phyloP scores from a whole-genome alignment of 148 eudicot species.

The Linanthus parryae region DNA sequence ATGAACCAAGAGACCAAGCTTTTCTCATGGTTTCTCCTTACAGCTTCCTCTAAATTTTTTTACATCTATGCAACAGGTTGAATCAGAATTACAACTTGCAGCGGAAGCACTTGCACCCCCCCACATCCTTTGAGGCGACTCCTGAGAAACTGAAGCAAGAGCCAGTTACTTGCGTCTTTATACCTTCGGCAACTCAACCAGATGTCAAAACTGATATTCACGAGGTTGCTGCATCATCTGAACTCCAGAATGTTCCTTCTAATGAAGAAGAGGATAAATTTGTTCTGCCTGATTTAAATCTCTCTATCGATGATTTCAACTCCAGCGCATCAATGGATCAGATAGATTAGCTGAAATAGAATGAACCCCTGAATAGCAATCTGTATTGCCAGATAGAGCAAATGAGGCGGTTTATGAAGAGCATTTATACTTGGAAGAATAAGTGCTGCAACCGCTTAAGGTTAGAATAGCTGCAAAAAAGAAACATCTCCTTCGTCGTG shows the following conservation, averaged over 20 bases:
- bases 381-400: too few species aligned
- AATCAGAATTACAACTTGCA: constrained; percentile 5
- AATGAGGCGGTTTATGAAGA: too few species aligned
- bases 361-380: background rate
- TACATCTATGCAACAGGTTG: constrained; percentile 19
- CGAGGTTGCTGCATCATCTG: background rate
- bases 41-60: too few species aligned
- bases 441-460: too few species aligned
- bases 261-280: constrained; percentile 11
- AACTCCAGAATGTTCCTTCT: too few species aligned
- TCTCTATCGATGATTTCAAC: constrained; percentile 14
- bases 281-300: constrained; percentile 40
- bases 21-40: too few species aligned
- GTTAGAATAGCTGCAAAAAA: too few species aligned
- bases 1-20: too few species aligned
- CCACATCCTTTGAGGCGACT: constrained; percentile 9
- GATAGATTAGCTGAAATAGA: background rate
- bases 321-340: background rate
- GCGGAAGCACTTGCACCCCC: background rate
- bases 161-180: background rate
- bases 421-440: too few species aligned
- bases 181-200: background rate
- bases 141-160: constrained; percentile 9
- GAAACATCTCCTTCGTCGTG: too few species aligned
- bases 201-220: background rate